Conservation (phyloP, 345 rosid species). For the Euphorbia lathyris region DNA sequence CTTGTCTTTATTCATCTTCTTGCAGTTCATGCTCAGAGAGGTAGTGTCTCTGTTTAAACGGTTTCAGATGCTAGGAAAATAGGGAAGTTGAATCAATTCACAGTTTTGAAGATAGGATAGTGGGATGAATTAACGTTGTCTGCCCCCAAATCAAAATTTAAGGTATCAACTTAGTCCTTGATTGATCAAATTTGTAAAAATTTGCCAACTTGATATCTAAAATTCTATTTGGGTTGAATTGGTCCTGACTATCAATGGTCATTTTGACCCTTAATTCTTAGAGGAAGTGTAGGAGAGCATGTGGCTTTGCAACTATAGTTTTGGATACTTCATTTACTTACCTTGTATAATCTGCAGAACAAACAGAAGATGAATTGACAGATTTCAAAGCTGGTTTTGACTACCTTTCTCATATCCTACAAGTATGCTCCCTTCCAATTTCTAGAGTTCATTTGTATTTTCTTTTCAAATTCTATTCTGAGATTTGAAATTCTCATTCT, state of each 20-base stretch:
- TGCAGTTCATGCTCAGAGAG: background rate
- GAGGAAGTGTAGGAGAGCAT: background rate
- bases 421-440: slow-evolving; percentile 36
- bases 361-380: slow-evolving; percentile 52
- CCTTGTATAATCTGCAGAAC: slow-evolving; percentile 41
- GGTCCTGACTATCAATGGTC: too few relatives aligned
- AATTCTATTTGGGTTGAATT: too few relatives aligned
- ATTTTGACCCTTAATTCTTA: too few relatives aligned
- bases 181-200: too few relatives aligned
- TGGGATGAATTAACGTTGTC: too few relatives aligned
- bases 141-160: too few relatives aligned
- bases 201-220: too few relatives aligned
- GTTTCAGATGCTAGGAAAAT: background rate
- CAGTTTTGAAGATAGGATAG: background rate
- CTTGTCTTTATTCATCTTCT: background rate
- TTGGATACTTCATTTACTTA: background rate
- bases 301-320: background rate
- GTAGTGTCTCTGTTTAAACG: background rate
- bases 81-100: background rate
- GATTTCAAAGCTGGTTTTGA: slow-evolving; percentile 64
- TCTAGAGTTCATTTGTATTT: background rate
- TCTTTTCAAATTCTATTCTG: slow-evolving; percentile 1
- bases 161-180: too few relatives aligned
- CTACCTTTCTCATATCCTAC: slow-evolving; percentile 35
- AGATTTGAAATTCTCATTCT: slow-evolving; percentile 19